These are phyloP conservation scores for Globisporangium mamillatum DNA, from an alignment of 352 stramenopile genomes.

Conservation along the genomic window DNA sequence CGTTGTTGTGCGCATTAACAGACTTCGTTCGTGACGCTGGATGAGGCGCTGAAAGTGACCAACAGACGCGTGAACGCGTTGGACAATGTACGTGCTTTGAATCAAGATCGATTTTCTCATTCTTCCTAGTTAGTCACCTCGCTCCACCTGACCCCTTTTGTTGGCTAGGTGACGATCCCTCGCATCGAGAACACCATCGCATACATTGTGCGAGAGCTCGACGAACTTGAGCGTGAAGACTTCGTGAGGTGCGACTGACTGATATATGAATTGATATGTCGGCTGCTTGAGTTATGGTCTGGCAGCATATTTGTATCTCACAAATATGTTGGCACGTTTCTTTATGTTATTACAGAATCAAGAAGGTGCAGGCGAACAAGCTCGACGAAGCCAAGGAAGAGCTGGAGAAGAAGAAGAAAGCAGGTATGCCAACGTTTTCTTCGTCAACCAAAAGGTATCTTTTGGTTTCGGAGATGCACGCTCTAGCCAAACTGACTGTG, in stretches of 20 bases:
- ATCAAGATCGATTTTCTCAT: not conserved
- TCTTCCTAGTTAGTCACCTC: not conserved
- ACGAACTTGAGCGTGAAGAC: conserved; percentile 98
- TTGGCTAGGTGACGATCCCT: conserved; percentile 94
- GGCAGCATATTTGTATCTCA: not conserved
- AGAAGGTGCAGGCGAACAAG: conserved; percentile 99
- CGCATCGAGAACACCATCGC: conserved; percentile 95
- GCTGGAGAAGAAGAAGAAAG: conserved; percentile 50
- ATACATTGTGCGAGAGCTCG: conserved; percentile 98
- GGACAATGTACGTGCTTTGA: conserved; percentile 85
- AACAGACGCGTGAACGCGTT: conserved; percentile 99
- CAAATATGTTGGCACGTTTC: not conserved
- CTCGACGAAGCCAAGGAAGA: conserved; percentile 81
- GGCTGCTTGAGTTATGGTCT: conserved; percentile 4
- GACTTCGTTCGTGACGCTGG: conserved; percentile 98
- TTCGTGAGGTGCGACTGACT: conserved; percentile 65
- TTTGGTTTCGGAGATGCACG: not conserved
- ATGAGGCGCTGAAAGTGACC: conserved; percentile 98
- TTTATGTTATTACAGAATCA: conserved; percentile 75
- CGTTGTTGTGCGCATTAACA: conserved; percentile 57
- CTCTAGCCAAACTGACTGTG: not conserved
- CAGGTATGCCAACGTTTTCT: conserved; percentile 22
- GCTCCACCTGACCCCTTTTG: not conserved
- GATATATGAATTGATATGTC: not conserved
- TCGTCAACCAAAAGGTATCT: not conserved